Base-by-base conservation (phyloP, 1,139 yeast genomes). In the Geotrichum histeridarum region DNA sequence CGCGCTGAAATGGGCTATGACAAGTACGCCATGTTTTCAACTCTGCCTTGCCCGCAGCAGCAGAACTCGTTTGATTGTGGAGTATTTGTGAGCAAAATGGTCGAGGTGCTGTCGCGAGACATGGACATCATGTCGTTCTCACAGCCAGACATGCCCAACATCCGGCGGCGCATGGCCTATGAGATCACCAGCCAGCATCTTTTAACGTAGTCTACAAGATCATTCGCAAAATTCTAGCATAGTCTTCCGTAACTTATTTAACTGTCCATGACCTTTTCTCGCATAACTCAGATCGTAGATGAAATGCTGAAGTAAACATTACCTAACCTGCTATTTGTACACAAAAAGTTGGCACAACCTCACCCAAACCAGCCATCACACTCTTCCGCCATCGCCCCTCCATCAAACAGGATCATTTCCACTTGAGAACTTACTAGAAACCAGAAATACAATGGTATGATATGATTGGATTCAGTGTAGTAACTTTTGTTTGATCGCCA, bases 61-160 rank as follows among this genome's bases (percentile, higher is more conserved):
- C 74, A 77, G 35, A 94, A 94, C 67, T 97, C 97, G 0, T 87
- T 70, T 61, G 99, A 94, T 68, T 94, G 99, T 72, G 99, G 99
- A 1, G 95, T 93, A 1, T 93, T 91, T 65, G 81, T 95, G 8
- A 86, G 97, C 68, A 80, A 89, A 54, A 85, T 86, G 57, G 88
- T 89, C 0, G 79, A 82, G 53, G 83, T 78, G 50, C 64, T 87
- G 46, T 57, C 65, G 8, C 88, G 15, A 67, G 80, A 54, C 72
- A 72, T 9, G 67, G 70, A 37, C 73, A 74, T 0, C 71, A 50
- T 87, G 48, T 67, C 69, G 3, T 93, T 83, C 64, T 69, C 79
- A 17, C 94, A 86, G 63, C 71, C 74, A 7, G 96, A 90, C 64
- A 90, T 93, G 83, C 75, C 75, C 14, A 67, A 70, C 2, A 74